Evolutionary conservation across 352 stramenopile genomes (phyloP), one percentile per base, ranked within the genome.

Genomic region (Globisporangium barbulae): DNA sequence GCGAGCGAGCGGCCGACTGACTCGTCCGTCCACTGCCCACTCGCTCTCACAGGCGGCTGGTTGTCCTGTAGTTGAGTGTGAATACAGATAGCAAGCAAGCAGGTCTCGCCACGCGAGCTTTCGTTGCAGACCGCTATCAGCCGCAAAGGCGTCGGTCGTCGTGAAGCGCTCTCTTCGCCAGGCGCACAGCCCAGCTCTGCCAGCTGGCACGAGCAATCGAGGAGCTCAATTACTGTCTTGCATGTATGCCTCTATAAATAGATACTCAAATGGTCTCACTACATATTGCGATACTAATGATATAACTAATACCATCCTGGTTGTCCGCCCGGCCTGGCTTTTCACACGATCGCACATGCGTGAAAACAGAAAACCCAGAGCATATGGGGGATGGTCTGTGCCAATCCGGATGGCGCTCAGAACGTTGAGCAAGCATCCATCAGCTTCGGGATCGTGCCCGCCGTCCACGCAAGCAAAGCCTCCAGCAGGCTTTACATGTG

Each of bases 171-270:
- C 35, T 41, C 35, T 41, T 41, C 35, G 35, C 35, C 10, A 4
- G 4, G 35, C 35, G 35, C 22, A 3, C 15, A 2, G 41, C 13
- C 17, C 17, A 47, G 4, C 17, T n/a, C 15, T n/a, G 15, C 19
- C 50, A 42, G 50, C 50, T 44, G 25, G 50, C 19, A n/a, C 50
- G 31, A 57, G 52, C 31, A 57, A 44, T 57, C 52, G 31, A 58
- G n/a, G n/a, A 30, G 52, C 52, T 33, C n/a, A 5, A 13, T 13
- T 21, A 31, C 31, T 58, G 52, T 45, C 33, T 19, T 45, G 22
- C 15, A 7, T 45, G 5, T 3, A 30, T 31, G 5, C 31, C 52
- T 58, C 8, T 33, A 33, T 4, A 57, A 57, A 21, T 45, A 5
- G 6, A n/a, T 45, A 45, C 12, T 45, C 5, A 4, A 19, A 44